Conservation (phyloP, 495 filamentous ascomycete species). For the Parachaetomium inaequale region DNA sequence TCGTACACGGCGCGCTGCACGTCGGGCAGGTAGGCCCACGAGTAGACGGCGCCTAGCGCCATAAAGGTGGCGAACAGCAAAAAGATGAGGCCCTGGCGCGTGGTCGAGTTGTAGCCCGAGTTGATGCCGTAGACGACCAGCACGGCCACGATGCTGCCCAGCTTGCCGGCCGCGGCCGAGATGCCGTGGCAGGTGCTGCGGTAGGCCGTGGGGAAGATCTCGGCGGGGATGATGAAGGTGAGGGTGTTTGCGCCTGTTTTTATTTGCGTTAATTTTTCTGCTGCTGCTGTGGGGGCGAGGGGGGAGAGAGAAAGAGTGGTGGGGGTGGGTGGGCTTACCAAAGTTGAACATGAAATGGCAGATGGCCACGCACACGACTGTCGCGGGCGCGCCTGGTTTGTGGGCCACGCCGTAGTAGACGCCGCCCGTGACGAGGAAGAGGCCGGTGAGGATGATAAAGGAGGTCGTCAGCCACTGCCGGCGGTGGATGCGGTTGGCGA, state of each 20-base stretch:
- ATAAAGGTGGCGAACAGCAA: constrained; percentile 36
- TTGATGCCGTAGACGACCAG: constrained; percentile 49
- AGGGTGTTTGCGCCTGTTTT: constrained; percentile 68
- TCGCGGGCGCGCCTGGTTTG: constrained; percentile 38
- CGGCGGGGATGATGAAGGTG: constrained; percentile 88
- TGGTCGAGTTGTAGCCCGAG: constrained; percentile 27
- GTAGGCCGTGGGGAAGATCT: constrained; percentile 86
- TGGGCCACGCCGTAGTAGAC: constrained; percentile 55
- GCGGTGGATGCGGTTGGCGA: constrained; percentile 63
- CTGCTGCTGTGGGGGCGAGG: not conserved
- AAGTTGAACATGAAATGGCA: constrained; percentile 87
- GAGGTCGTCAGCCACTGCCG: constrained; percentile 48
- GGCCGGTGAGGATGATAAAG: constrained; percentile 63
- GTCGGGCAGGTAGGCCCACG: constrained; percentile 38
- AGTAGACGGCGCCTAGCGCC: constrained; percentile 33
- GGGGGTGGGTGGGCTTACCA: constrained; percentile 30
- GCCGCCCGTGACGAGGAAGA: constrained; percentile 76
- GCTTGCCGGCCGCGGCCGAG: constrained; percentile 77
- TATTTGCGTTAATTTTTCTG: not conserved
- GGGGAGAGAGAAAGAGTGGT: not conserved
- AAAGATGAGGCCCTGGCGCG: constrained; percentile 35
- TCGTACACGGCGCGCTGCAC: constrained; percentile 25
- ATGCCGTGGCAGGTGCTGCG: constrained; percentile 82
- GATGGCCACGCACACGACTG: constrained; percentile 65
- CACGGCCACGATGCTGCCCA: constrained; percentile 68